phyloP scores from a whole-genome alignment of 305 asterid genomes.

The Fraxinus dipetala region DNA sequence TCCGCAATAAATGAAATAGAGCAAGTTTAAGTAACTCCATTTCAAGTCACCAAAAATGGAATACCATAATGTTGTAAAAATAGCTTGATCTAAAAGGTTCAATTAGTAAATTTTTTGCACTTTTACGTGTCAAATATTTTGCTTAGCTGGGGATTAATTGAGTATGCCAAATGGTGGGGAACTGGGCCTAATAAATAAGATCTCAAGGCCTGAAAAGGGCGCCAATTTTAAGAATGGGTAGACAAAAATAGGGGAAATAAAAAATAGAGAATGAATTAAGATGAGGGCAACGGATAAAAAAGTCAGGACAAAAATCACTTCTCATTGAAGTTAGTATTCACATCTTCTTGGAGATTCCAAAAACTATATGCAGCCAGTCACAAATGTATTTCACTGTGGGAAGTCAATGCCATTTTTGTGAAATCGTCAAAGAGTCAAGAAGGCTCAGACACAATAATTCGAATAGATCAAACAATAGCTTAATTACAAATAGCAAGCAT shows the following conservation, averaged over 20 bases:
- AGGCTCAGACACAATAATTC: background rate
- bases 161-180: background rate
- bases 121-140: background rate
- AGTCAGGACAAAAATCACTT: background rate
- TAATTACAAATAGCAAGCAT: background rate
- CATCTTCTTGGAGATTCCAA: background rate
- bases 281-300: background rate
- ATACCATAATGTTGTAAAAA: background rate
- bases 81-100: background rate
- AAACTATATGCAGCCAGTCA: background rate
- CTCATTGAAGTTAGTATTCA: background rate
- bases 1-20: background rate
- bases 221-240: background rate
- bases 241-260: background rate
- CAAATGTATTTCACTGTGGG: background rate
- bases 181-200: background rate
- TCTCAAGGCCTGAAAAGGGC: background rate
- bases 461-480: background rate
- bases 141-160: background rate
- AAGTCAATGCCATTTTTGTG: background rate
- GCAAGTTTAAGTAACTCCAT: background rate
- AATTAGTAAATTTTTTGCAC: background rate
- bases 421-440: background rate
- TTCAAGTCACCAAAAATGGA: background rate
- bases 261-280: background rate